These are phyloP conservation scores for Pestalotiopsis sp. DNA, from an alignment of 2,329 filamentous ascomycete genomes.

Conservation along the genomic window DNA sequence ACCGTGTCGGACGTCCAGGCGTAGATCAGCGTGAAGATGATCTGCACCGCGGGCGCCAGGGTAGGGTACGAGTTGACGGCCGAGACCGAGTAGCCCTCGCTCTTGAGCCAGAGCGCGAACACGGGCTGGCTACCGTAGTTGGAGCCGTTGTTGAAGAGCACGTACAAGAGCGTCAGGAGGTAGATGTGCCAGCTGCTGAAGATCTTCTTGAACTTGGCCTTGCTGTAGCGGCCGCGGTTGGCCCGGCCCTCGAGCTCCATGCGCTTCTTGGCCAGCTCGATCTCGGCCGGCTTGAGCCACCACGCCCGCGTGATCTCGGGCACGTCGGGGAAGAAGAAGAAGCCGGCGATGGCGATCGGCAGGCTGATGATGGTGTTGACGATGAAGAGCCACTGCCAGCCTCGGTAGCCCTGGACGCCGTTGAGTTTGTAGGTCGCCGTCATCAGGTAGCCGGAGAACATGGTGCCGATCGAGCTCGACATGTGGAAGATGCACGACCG, in stretches of 20 bases:
- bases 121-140: constrained; percentile 52
- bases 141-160: constrained; percentile 66
- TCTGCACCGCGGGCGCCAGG: constrained; percentile 54
- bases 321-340: constrained; percentile 43
- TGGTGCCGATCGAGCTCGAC: constrained; percentile 29
- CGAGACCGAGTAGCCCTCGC: constrained; percentile 40
- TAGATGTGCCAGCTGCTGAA: constrained; percentile 69
- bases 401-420: constrained; percentile 47
- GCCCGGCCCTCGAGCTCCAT: constrained; percentile 49
- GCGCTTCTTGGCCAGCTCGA: constrained; percentile 39
- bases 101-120: constrained; percentile 54
- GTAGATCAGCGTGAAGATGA: constrained; percentile 63
- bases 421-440: constrained; percentile 52
- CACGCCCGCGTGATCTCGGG: constrained; percentile 41
- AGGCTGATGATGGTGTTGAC: constrained; percentile 56
- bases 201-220: constrained; percentile 59
- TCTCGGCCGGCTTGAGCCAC: constrained; percentile 39
- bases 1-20: constrained; percentile 68
- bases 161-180: constrained; percentile 57
- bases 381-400: constrained; percentile 60
- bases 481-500: constrained; percentile 42
- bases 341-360: constrained; percentile 52
- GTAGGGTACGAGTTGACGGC: constrained; percentile 57
- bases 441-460: constrained; percentile 57
- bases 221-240: constrained; percentile 40